A percentile compares a stretch with the other conserved stretches of the same genome.
These are phyloP conservation scores for Kurtzmaniella quercitrusa DNA, from an alignment of 1,139 yeast genomes.

Conservation along the genomic window DNA sequence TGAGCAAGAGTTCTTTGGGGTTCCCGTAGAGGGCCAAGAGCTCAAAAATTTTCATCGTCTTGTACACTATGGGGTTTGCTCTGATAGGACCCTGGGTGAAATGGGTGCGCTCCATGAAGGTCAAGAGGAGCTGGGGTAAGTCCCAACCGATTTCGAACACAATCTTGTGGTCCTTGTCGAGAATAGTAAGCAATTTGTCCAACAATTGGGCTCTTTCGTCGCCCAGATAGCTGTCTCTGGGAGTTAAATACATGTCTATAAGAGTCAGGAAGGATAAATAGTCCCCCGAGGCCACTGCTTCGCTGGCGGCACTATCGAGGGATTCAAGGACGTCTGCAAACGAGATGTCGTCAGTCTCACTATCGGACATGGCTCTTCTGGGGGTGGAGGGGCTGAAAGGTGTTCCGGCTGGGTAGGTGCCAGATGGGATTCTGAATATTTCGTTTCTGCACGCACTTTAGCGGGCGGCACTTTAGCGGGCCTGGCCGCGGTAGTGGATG, in stretches of 20 bases:
- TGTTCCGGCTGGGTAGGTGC: not conserved
- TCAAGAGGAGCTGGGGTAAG: constrained; percentile 59
- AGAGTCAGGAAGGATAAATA: constrained; percentile 70
- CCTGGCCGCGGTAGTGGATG: not conserved
- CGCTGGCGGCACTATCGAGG: constrained; percentile 32
- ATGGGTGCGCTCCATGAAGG: constrained; percentile 29
- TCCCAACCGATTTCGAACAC: constrained; percentile 84
- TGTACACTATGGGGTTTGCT: constrained; percentile 30
- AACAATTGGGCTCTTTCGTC: constrained; percentile 48
- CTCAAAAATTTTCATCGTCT: constrained; percentile 49
- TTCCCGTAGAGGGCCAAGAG: constrained; percentile 63
- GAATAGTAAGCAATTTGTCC: constrained; percentile 30
- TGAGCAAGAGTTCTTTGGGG: constrained; percentile 72
- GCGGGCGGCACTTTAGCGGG: too few relatives aligned
- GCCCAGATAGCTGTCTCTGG: constrained; percentile 40
- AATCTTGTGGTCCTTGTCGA: constrained; percentile 39
- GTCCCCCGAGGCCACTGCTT: constrained; percentile 46
- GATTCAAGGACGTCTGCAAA: constrained; percentile 25
- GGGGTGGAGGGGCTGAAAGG: not conserved
- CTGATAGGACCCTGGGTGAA: constrained; percentile 16
- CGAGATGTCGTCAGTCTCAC: constrained; percentile 22
- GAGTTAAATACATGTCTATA: constrained; percentile 55
- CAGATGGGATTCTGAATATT: not conserved
- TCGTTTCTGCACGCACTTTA: not conserved
- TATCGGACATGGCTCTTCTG: constrained; percentile 10